A percentile compares a stretch with the other conserved stretches of the same genome.
phyloP scores from a whole-genome alignment of 371 early-diverging fungal species.

The Actinomucor elegans region DNA sequence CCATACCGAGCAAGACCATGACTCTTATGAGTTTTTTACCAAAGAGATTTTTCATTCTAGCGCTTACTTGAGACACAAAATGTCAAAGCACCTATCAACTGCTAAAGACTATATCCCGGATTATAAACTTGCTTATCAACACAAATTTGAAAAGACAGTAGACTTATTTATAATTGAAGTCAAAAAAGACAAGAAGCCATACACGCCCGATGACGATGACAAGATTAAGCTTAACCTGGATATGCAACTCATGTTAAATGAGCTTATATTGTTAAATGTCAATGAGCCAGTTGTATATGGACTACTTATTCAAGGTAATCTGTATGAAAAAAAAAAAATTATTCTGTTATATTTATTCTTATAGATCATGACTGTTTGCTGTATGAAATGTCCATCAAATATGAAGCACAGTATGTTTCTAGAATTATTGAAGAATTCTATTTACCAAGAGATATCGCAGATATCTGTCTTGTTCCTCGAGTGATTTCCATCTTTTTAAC shows the following conservation, averaged over 20 bases:
- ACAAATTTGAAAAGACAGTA: background rate
- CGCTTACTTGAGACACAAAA: background rate
- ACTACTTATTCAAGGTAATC: background rate
- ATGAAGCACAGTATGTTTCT: background rate
- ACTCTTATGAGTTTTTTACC: constrained; percentile 2
- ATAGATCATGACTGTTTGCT: background rate
- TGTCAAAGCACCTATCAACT: background rate
- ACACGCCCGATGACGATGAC: background rate
- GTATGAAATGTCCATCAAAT: background rate
- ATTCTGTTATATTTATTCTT: background rate
- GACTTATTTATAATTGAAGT: constrained; percentile 5
- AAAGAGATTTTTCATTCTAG: background rate
- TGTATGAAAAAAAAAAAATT: background rate
- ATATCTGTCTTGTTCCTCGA: background rate
- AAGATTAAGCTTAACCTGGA: constrained; percentile 1
- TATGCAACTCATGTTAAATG: constrained; percentile 1
- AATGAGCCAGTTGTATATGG: constrained; percentile 5
- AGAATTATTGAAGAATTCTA: background rate
- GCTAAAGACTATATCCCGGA: background rate
- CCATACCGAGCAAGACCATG: constrained; percentile 7
- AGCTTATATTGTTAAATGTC: background rate
- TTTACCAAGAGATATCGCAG: background rate
- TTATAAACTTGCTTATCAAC: constrained; percentile 3
- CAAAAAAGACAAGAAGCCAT: background rate
- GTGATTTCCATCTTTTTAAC: background rate